Base-by-base conservation (phyloP, 768 basidiomycete species). In the Plicaturopsis crispa region DNA sequence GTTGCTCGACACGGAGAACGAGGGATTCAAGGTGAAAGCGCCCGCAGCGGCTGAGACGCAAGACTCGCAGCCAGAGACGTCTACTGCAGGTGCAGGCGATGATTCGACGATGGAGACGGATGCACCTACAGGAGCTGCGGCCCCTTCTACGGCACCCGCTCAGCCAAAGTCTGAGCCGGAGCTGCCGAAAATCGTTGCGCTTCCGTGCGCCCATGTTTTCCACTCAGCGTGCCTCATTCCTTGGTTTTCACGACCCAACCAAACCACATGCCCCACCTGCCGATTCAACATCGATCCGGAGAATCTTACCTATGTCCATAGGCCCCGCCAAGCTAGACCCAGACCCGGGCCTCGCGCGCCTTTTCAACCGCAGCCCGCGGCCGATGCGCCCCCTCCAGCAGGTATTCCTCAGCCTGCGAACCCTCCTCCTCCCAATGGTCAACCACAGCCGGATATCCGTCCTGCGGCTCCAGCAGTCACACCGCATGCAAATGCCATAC, bases 201-300 rank as follows among this genome's bases (percentile, higher is more conserved):
- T 89, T 6, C 86, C 86, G 4, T 89, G 86, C 51, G 75, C 84
- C 6, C 86, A 89, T 54, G 76, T 84, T 36, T 89, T 88, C 62
- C 86, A 89, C 47, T 72, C 82, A 1, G 66, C 76, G 0, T 89
- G 86, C 57, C 71, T 89, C 24, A 54, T 83, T 7, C 86, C 86
- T 1, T 89, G 86, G 86, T 89, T 89, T 56, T 75, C 85, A 3
- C 67, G 82, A 41, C 81, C 84, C 8, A 70, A 67, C 31, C 81
- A 83, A 46, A 87, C 86, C 14, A 88, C 86, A 2, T 89, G 86
- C 47, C 86, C 86, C 0, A 84, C 83, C 0, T 89, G 86, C 58
- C 64, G 86, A 45, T 89, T 89, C 49, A 79, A 89, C 46, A 73
- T 89, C 38, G 86, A 89, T 50, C 86, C 86, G 0, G 78, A 85